Percentiles rank a stretch among this genome's conserved stretches.
Evolutionary conservation across 164 flowering plant genomes (phyloP).

Genomic region (Santalum album): DNA sequence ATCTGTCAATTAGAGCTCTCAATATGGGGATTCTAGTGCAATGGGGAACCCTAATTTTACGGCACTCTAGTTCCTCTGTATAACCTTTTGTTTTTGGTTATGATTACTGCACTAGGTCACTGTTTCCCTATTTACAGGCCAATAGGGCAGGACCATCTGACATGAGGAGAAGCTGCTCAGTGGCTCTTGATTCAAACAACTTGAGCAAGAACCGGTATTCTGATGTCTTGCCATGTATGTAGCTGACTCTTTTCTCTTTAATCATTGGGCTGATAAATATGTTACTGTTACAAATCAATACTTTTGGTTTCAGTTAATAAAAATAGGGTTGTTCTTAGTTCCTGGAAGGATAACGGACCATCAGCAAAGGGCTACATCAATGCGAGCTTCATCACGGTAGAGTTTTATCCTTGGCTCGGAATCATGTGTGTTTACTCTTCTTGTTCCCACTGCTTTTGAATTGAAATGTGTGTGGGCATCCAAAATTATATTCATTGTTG

Average conservation of each 20-base stretch:
- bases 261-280: too few species aligned
- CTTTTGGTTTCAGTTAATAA: conserved; percentile 53
- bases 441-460: too few species aligned
- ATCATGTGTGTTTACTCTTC: too few species aligned
- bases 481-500: conserved; percentile 4
- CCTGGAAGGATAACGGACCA: conserved; percentile 39
- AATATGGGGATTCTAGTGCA: too few species aligned
- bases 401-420: background rate
- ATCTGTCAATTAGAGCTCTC: too few species aligned
- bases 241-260: background rate
- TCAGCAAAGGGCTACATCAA: conserved; percentile 61
- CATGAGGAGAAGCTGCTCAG: conserved; percentile 43
- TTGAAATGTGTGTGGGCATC: background rate
- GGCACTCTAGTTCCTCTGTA: background rate
- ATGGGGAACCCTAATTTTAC: too few species aligned
- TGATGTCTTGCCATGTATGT: conserved; percentile 71
- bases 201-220: conserved; percentile 62
- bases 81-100: background rate
- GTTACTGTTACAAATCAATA: too few species aligned
- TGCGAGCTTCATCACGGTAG: conserved; percentile 73
- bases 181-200: conserved; percentile 53
- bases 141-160: conserved; percentile 41
- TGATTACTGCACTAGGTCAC: too few species aligned
- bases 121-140: conserved; percentile 29
- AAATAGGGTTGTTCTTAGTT: conserved; percentile 56